Base-by-base conservation (phyloP, 2,329 filamentous ascomycete genomes). In the Ophiostoma ulmi region DNA sequence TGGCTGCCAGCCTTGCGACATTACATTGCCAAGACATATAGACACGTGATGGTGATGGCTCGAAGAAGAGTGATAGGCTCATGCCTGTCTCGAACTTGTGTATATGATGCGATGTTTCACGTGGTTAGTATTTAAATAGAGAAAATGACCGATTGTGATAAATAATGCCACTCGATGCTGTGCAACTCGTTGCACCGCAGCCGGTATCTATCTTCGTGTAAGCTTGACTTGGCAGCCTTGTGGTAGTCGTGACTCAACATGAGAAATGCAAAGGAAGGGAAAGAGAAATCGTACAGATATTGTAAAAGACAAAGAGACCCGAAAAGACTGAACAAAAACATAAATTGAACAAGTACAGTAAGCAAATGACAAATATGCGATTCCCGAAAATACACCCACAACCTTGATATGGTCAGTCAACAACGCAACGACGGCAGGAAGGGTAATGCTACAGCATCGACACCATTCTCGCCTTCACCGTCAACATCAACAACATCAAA, bases 1-100 rank as follows among this genome's bases (percentile, higher is more conserved):
- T 63, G 26, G 14, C 22, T 35, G 58, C 35, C 58, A 63, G 58
- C 58, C 58, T 63, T 63, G 58, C 58, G 58, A 35, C 11, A 63
- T 17, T 35, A 35, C 11, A 35, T 17, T 36, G 58, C 26, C 58
- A 63, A 63, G 58, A 63, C 58, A 63, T 35, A 35, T 17, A 63
- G 26, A 63, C n/a, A 58, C 52, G n/a, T 58, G 52, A 61, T 35
- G 26, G 2, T 5, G n/a, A n/a, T 17, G 26, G 58, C 26, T 35
- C 8, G n/a, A 58, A 13, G n/a, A 58, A 8, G n/a, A 26, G 52
- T 3, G 10, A 14, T 48, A 48, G 14, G 17, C 14, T 26, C 4
- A 58, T 58, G 22, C 22, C 22, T 58, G 44, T 48, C 20, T 48
- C 4, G 14, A 48, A 1, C 7, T 48, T 7, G 14, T 48, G 7